These are phyloP conservation scores for Pseudozyma tsukubaensis DNA, from an alignment of 1,284 basidiomycete genomes.

Conservation along the genomic window DNA sequence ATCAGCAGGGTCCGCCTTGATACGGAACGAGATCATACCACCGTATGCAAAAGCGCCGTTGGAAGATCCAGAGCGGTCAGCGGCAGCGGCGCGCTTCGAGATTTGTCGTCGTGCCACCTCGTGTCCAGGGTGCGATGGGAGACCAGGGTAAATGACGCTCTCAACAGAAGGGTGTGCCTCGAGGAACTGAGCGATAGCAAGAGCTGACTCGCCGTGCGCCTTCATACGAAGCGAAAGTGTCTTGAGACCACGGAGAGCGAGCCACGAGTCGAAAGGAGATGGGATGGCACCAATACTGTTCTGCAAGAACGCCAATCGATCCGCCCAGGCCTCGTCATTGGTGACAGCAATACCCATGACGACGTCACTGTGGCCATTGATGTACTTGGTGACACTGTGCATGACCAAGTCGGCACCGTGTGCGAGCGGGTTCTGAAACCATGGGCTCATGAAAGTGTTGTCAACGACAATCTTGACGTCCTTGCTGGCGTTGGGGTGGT, in stretches of 20 bases:
- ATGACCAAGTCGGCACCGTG: constrained; percentile 85
- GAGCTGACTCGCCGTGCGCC: constrained; percentile 84
- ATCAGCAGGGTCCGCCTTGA: constrained; percentile 54
- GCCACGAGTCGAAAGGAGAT: constrained; percentile 88
- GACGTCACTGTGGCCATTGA: constrained; percentile 88
- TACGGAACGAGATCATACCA: constrained; percentile 72
- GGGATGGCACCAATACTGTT: constrained; percentile 90
- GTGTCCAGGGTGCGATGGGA: constrained; percentile 59
- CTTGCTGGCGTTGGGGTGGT: constrained; percentile 77
- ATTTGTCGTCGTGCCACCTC: constrained; percentile 56
- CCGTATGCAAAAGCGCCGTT: constrained; percentile 62
- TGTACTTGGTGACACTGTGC: constrained; percentile 80
- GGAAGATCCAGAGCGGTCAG: constrained; percentile 7
- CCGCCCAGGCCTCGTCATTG: constrained; percentile 55
- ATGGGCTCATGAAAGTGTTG: constrained; percentile 79
- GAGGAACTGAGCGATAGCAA: constrained; percentile 80
- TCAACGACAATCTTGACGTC: constrained; percentile 58
- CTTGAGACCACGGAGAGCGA: constrained; percentile 90
- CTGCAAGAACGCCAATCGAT: constrained; percentile 79
- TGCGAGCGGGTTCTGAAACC: constrained; percentile 86
- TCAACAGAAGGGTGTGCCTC: constrained; percentile 74
- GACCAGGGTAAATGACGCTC: constrained; percentile 86
- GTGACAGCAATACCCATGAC: constrained; percentile 63
- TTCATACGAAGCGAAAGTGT: constrained; percentile 78
- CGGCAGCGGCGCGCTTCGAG: constrained; percentile 52